A percentile compares a stretch with the other conserved stretches of the same genome.
Conservation (phyloP, 208 protist genomes). For the Crithidia bombi region DNA sequence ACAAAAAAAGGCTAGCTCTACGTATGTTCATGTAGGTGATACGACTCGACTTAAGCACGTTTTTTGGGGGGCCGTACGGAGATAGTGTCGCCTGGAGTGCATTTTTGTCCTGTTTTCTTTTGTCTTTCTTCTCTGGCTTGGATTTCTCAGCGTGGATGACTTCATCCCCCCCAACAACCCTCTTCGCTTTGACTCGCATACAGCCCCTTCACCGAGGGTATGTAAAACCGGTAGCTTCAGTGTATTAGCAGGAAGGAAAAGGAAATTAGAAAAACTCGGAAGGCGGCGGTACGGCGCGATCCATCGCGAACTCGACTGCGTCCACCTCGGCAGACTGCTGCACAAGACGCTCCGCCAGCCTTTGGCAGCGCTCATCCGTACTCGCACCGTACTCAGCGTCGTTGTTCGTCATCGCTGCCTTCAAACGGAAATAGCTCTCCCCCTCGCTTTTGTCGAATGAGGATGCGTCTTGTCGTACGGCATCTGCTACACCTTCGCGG, state of each 20-base stretch:
- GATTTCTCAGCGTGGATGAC: too few relatives aligned
- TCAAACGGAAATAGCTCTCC: neutral
- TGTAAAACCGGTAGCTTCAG: too few relatives aligned
- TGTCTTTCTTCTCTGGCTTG: too few relatives aligned
- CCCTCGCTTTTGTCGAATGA: neutral
- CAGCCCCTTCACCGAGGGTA: too few relatives aligned
- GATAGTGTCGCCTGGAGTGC: too few relatives aligned
- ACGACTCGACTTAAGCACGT: too few relatives aligned
- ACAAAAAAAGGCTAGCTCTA: too few relatives aligned
- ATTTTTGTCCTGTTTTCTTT: too few relatives aligned
- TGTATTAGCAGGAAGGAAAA: neutral
- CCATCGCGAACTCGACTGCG: conserved; percentile 10
- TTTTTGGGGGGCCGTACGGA: too few relatives aligned
- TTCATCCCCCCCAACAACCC: too few relatives aligned
- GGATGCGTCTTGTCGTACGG: neutral
- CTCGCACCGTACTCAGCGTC: neutral
- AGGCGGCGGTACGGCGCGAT: conserved; percentile 17
- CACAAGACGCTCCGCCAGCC: conserved; percentile 28
- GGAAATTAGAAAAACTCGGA: conserved; percentile 24
- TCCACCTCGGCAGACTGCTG: conserved; percentile 21
- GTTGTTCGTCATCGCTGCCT: neutral
- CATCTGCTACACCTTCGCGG: neutral
- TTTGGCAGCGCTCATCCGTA: conserved; percentile 6
- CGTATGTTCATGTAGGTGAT: too few relatives aligned
- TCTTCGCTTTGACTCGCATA: too few relatives aligned